Percentiles rank a stretch among this genome's conserved stretches.
These are phyloP conservation scores for Spathaspora gorwiae DNA, from an alignment of 805 yeast species.

Conservation along the genomic window DNA sequence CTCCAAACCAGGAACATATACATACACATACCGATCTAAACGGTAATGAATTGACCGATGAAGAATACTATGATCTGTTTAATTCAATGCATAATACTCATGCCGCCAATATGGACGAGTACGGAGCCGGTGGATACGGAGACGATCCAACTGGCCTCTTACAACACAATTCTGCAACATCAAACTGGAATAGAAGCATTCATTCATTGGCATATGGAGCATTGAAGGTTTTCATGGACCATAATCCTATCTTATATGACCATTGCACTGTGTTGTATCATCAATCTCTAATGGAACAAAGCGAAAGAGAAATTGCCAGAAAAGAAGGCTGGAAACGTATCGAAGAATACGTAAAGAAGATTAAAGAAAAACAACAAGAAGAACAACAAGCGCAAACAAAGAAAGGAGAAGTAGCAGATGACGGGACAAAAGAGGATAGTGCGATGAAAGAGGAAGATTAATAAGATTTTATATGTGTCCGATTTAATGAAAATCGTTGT, in stretches of 20 bases:
- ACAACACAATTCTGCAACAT: conserved; percentile 43
- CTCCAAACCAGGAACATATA: conserved; percentile 6
- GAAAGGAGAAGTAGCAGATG: neutral
- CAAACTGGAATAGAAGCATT: conserved; percentile 92
- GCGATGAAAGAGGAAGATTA: neutral
- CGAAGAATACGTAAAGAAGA: conserved; percentile 50
- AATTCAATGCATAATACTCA: conserved; percentile 22
- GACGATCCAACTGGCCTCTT: conserved; percentile 28
- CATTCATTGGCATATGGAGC: conserved; percentile 89
- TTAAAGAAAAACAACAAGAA: conserved; percentile 14
- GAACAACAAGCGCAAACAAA: conserved; percentile 2
- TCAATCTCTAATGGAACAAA: conserved; percentile 71
- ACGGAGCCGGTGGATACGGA: conserved; percentile 20
- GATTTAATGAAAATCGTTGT: too few species aligned
- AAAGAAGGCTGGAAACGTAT: conserved; percentile 68
- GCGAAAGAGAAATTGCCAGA: conserved; percentile 55
- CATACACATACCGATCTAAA: conserved; percentile 13
- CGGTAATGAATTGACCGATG: conserved; percentile 37
- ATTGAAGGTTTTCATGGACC: conserved; percentile 84
- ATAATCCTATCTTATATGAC: conserved; percentile 85
- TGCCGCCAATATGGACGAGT: conserved; percentile 9
- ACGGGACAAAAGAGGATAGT: neutral
- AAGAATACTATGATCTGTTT: conserved; percentile 41
- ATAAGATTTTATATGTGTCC: neutral
- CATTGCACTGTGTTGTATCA: conserved; percentile 87